These are phyloP conservation scores for Anaeramoeba flamelloides DNA, from an alignment of 78 protist genomes.

Conservation along the genomic window DNA sequence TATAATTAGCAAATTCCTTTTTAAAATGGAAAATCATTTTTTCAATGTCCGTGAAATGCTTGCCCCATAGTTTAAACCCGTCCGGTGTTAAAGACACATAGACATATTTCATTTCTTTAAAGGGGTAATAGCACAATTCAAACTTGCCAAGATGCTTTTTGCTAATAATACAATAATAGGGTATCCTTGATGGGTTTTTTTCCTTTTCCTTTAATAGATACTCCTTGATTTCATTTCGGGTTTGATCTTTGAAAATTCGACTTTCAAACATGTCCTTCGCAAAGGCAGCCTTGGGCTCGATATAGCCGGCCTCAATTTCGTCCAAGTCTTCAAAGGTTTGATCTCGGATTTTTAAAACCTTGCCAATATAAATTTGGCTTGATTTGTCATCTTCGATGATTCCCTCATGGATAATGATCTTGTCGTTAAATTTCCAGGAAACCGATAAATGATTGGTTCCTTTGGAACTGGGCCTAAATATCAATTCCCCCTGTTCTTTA, in stretches of 20 bases:
- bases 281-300: not conserved
- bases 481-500: not conserved
- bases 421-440: not conserved
- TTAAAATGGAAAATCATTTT: not conserved
- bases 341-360: not conserved
- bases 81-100: not conserved
- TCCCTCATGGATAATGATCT: not conserved
- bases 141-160: not conserved
- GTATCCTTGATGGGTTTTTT: not conserved
- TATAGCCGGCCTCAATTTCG: not conserved
- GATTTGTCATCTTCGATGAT: not conserved
- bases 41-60: not conserved
- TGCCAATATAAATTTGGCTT: not conserved
- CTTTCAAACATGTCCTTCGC: not conserved
- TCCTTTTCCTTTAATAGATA: not conserved
- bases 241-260: not conserved
- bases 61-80: not conserved
- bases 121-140: not conserved
- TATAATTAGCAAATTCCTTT: too few species aligned
- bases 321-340: not conserved
- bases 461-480: not conserved
- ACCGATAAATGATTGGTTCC: not conserved
- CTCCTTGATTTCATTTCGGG: not conserved
- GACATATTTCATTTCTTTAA: not conserved
- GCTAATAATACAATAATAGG: not conserved